Conservation (phyloP, 768 basidiomycete species). For the Daedaleopsis nitida region DNA sequence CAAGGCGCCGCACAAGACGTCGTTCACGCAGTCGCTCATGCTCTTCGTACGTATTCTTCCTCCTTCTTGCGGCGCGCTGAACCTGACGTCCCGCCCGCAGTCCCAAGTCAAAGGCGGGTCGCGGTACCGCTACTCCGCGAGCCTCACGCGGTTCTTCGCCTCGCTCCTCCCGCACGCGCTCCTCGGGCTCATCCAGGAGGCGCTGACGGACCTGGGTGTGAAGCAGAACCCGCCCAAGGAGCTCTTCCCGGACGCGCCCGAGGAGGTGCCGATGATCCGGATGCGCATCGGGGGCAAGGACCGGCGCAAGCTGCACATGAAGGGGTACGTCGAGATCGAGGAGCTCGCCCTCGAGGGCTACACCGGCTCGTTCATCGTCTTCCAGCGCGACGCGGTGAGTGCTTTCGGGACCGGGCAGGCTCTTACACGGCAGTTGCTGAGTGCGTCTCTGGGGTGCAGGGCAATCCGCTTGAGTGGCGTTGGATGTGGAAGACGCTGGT, state of each 20-base stretch:
- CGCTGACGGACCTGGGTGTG: slow-evolving; percentile 49
- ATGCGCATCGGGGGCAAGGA: slow-evolving; percentile 74
- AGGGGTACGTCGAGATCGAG: slow-evolving; percentile 78
- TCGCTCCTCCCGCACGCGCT: slow-evolving; percentile 54
- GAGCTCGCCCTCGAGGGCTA: slow-evolving; percentile 49
- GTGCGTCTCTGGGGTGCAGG: slow-evolving; percentile 40
- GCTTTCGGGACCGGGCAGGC: neutral
- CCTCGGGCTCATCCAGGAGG: slow-evolving; percentile 54
- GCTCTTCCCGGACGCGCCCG: neutral
- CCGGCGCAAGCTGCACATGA: slow-evolving; percentile 60
- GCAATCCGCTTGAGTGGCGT: slow-evolving; percentile 79
- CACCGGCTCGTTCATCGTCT: slow-evolving; percentile 66
- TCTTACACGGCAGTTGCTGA: slow-evolving; percentile 1
- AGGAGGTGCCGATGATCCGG: slow-evolving; percentile 12
- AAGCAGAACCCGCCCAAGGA: slow-evolving; percentile 48
- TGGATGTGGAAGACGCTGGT: slow-evolving; percentile 72
- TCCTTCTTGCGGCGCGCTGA: neutral
- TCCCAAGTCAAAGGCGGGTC: slow-evolving; percentile 80
- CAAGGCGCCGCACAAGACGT: slow-evolving; percentile 64
- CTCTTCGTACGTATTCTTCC: slow-evolving; percentile 64
- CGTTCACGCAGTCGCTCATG: slow-evolving; percentile 80
- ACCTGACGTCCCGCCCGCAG: slow-evolving; percentile 38
- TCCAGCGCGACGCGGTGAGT: slow-evolving; percentile 69
- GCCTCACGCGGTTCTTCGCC: slow-evolving; percentile 83
- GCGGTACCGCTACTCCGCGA: slow-evolving; percentile 61